phyloP scores from a whole-genome alignment of 2,329 filamentous ascomycete species.

The Colletotrichum plurivorum region DNA sequence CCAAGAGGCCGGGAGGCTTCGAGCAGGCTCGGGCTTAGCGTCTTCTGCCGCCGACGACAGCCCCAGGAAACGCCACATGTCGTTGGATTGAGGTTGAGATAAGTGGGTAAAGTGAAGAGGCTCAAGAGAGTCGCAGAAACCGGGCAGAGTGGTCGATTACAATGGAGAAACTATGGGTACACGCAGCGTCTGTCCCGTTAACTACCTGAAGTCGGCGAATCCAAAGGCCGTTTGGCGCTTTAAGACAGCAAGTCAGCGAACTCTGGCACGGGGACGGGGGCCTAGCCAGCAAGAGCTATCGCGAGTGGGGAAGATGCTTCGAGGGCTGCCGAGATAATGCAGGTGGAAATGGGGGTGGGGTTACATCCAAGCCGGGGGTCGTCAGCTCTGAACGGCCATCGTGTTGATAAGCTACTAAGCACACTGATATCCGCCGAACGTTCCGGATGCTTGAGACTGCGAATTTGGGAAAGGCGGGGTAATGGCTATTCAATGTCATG shows the following conservation, averaged over 20 bases:
- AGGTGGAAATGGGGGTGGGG: conserved; percentile 36
- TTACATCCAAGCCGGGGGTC: neutral
- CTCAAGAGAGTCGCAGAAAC: neutral
- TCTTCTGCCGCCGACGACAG: conserved; percentile 10
- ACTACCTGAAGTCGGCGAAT: neutral
- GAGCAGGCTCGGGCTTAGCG: conserved; percentile 31
- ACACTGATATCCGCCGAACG: neutral
- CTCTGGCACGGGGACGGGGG: neutral
- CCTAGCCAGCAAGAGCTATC: neutral
- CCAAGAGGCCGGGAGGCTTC: conserved; percentile 45
- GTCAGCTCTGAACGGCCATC: neutral
- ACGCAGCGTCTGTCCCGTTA: conserved; percentile 17
- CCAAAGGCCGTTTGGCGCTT: conserved; percentile 15
- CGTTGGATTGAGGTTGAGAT: neutral
- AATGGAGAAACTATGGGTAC: conserved; percentile 18
- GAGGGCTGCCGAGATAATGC: neutral
- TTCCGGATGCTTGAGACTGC: too few species aligned
- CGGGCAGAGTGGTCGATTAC: neutral
- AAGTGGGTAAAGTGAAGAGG: conserved; percentile 8
- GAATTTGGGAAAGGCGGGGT: neutral
- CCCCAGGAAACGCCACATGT: conserved; percentile 35
- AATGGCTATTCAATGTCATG: neutral
- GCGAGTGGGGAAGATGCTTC: conserved; percentile 26
- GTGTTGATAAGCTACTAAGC: conserved; percentile 14
- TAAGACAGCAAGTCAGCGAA: conserved; percentile 1